A percentile compares a stretch with the other conserved stretches of the same genome.
Conservation (phyloP, 2,329 filamentous ascomycete genomes). For the Polytolypa hystricis region DNA sequence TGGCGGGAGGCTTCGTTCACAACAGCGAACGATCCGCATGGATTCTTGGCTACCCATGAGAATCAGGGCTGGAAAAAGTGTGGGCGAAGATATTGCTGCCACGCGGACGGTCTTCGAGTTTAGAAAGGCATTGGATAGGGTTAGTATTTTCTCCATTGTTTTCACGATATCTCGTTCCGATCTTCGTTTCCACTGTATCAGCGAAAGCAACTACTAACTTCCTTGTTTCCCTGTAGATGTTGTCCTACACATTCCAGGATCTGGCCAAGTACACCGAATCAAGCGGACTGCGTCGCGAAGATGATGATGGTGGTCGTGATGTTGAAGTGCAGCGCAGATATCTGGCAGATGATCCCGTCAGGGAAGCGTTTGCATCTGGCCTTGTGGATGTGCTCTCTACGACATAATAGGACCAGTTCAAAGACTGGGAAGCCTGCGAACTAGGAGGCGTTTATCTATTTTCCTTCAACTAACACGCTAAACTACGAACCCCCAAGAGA, state of each 20-base stretch:
- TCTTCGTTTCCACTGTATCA: too few relatives aligned
- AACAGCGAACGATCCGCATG: constrained; percentile 17
- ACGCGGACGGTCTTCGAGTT: constrained; percentile 24
- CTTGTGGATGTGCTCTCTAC: too few relatives aligned
- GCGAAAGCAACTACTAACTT: constrained; percentile 1
- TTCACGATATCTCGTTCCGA: too few relatives aligned
- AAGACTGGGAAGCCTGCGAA: too few relatives aligned
- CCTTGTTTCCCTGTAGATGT: constrained; percentile 13
- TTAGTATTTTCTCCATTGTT: constrained; percentile 4
- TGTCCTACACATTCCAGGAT: constrained; percentile 8
- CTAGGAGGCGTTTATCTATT: too few relatives aligned
- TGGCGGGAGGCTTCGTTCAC: constrained; percentile 15
- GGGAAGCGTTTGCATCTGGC: constrained; percentile 11
- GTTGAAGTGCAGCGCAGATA: neutral
- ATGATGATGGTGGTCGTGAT: neutral
- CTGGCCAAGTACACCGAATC: neutral
- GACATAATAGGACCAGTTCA: too few relatives aligned
- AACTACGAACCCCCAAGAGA: too few relatives aligned
- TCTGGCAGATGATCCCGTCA: constrained; percentile 11
- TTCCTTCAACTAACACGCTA: too few relatives aligned
- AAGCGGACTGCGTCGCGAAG: too few relatives aligned
- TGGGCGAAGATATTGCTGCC: constrained; percentile 3
- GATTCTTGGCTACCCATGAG: constrained; percentile 27
- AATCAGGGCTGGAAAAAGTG: constrained; percentile 11
- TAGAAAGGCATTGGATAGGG: constrained; percentile 23